Base-by-base conservation (phyloP, 202 grass and related monocot species). In the Schoenoplectus triqueter region DNA sequence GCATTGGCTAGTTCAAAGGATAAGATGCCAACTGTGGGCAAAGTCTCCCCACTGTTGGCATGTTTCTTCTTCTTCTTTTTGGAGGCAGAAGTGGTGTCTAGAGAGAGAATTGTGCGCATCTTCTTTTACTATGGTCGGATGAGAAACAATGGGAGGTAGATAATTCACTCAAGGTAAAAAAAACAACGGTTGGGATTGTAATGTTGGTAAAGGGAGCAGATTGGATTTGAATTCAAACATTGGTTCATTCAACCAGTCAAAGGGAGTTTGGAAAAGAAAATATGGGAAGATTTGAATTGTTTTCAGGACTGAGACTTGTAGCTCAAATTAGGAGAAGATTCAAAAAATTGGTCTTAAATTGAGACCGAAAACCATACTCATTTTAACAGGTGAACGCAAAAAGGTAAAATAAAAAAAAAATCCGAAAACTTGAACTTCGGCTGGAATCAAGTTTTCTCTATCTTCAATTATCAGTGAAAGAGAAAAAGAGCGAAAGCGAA, bases 1-100 rank as follows among this genome's bases (percentile, higher is more conserved):
- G 91, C 91, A 90, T 95, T 94, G 47, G 96, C 96, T 6, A 94
- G 84, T 87, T 99, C 96, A 69, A 99, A 95, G 6, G 96, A 92
- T 63, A 99, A 85, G 71, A 99, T 99, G 74, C 93, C 93, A 2
- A 99, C 86, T 80, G 48, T 78, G 40, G 86, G 46, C 41, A 21
- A 74, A 10, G 70, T 13, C 48, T 85, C 73, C 5, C 66, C 14
- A 21, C 49, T 41, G 51, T 11, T 62, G 31, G 47, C 52, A 19
- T 47, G 64, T 40, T 71, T 61, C 6, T 90, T 90, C 31, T 66
- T 90, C 87, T 90, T 95, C 93, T 81, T 98, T 47, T 88, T 89
- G 7, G 87, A 80, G 7, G 89, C 84, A 10, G 84, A 82, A 42
- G 82, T 52, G 56, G 82, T 80, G 18, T 87, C 88, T 80, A 97